Base-by-base conservation (phyloP, 805 yeast genomes). In the Candida maris region DNA sequence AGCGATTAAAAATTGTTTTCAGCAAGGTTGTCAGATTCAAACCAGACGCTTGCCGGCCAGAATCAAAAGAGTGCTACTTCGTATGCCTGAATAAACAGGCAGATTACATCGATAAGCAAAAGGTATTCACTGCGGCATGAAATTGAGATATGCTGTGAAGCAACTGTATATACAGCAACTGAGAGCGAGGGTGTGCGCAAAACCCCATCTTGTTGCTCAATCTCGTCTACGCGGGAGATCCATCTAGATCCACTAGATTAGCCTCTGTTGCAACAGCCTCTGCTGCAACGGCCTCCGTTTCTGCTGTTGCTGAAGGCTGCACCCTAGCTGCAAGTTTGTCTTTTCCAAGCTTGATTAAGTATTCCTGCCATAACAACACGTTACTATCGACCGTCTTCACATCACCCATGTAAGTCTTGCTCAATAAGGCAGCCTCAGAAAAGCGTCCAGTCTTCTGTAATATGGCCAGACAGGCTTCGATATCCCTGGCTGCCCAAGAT, bases 361-460 rank as follows among this genome's bases (percentile, higher is more conserved):
- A 58, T 12, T 67, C 59, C 61, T 84, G 85, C 97, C 98, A 91
- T 39, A 64, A 57, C 9, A 65, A 63, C 23, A 85, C 75, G 16
- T 73, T 59, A 17, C 64, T 58, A 20, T 65, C 57, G 19, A 79
- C 58, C 12, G 54, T 57, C 8, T 67, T 69, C 16, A 49, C 36
- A 35, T 67, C 65, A 13, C 65, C 69, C 27, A 79, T 78, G 56
- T 87, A 93, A 24, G 93, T 81, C 31, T 73, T 68, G 24, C 84
- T 84, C 46, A 93, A 74, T 44, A 93, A 57, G 2, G 96, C 75
- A 21, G 96, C 96, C 62, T 93, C 98, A 1, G 95, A 70, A 41
- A 68, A 70, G 57, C 95, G 76, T 25, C 76, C 85, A 35, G 86
- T 73, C 53, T 73, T 68, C 31, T 74, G 68, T 50, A 93, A 71